These are phyloP conservation scores for Ceratobasidium papillatum DNA, from an alignment of 1,284 basidiomycete genomes.

Conservation along the genomic window DNA sequence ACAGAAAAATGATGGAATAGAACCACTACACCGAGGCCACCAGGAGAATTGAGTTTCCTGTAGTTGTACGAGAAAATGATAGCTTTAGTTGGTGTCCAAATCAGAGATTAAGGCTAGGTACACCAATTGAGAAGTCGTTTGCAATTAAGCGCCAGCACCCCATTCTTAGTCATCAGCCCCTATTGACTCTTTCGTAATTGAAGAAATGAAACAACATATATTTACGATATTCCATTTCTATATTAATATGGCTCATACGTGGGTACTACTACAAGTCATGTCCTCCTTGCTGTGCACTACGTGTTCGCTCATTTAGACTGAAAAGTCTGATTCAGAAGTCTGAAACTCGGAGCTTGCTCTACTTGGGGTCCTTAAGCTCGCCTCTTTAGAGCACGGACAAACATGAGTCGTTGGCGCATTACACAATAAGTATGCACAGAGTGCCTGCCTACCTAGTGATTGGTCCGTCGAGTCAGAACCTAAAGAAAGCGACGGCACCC, in stretches of 20 bases:
- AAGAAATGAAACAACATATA: neutral
- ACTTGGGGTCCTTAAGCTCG: slow-evolving; percentile 17
- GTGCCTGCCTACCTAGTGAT: slow-evolving; percentile 8
- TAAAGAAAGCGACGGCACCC: slow-evolving; percentile 21
- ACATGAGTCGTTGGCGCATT: neutral
- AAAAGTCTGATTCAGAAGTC: slow-evolving; percentile 31
- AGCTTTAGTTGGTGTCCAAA: neutral
- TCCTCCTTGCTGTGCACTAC: neutral
- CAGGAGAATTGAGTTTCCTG: neutral
- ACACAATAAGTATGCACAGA: neutral
- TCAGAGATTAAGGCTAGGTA: neutral
- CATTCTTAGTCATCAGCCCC: neutral
- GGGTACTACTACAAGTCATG: neutral
- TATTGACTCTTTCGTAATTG: neutral
- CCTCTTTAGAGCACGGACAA: neutral
- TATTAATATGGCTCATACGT: neutral
- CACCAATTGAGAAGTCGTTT: slow-evolving; percentile 3
- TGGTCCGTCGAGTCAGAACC: slow-evolving; percentile 29
- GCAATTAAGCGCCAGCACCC: neutral
- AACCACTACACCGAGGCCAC: neutral
- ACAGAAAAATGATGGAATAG: neutral
- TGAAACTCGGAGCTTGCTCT: slow-evolving; percentile 33
- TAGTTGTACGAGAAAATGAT: neutral
- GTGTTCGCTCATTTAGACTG: neutral
- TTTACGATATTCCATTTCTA: neutral